Evolutionary conservation across 2,329 filamentous ascomycete genomes (phyloP), one percentile per base, ranked within the genome.

Genomic region (Fusarium tanahbumbuense): DNA sequence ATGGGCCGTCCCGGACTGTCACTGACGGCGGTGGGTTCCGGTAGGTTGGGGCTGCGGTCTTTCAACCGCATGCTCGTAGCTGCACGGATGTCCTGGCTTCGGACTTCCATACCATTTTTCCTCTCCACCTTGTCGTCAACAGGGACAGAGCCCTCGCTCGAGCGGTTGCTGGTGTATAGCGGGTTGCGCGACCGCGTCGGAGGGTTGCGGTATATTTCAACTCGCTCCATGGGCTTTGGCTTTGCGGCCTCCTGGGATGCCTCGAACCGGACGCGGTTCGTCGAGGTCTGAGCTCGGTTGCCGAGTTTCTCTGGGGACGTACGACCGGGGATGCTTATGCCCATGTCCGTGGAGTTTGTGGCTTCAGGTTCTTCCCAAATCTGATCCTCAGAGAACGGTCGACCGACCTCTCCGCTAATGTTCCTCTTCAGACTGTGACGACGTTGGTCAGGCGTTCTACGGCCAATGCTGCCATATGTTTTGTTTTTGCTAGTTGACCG

Each of bases 1-100:
- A 98, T 98, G 69, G 95, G 95, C 78, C 95, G 90, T 75, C 93
- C 93, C 75, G 92, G 92, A 77, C 88, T 92, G 83, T 98, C 92
- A 83, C 94, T 98, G 80, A 98, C 94, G 76, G 93, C 91, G 57
- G 92, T 93, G 71, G 95, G 95, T 76, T 92, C 95, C 28, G 94
- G 95, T 67, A 98, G 85, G 78, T 93, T 97, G 60, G 90, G 82
- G 81, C 94, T 98, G 77, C 94, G 91, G 80, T 97, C 93, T 78
- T 90, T 94, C 70, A 96, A 84, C 78, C 86, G 91, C 88, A 97
- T 97, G 81, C 92, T 96, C 10, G 95, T 98, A 57, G 95, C 95
- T 72, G 92, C 89, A 64, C 93, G 89, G 71, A 98, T 96, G 64
- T 98, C 95, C 53, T 97, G 91, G 75, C 92, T 84, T 72, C 94